Base-by-base conservation (phyloP, 176 grass and related monocot species). In the Otatea glauca region DNA sequence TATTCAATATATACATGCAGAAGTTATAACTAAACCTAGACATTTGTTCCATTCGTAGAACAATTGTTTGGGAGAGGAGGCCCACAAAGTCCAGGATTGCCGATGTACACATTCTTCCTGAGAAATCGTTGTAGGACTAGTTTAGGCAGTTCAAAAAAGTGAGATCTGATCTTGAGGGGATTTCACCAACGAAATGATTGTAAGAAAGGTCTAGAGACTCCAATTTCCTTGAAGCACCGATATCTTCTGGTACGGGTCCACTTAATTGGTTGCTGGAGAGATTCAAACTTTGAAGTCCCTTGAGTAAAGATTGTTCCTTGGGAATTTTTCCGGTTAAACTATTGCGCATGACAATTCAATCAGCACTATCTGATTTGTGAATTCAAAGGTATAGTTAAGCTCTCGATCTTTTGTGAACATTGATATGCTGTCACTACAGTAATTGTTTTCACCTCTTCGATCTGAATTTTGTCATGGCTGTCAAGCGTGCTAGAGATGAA, bases 81-180 rank as follows among this genome's bases (percentile, higher is more conserved):
- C 37, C 71, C 59, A 39, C 82, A 76, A 7, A 84, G 81, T 1
- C 38, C 44, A 17, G 24, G 70, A 8, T 84, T 84, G 18, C 81
- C 70, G 13, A 68, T 41, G 34, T 68, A 67, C 5, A n/a, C n/a
- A n/a, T 84, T 34, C 5, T 68, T 72, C 91, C 91, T 20, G 64
- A 70, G 7, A 94, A 56, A 39, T 79, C 39, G 25, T 88, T 93
- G 13, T 86, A 65, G 1, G 83, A 77, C 24, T 86, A 48, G 45
- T 84, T 84, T 2, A 84, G 61, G 0, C 71, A 42, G 3, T 71
- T 86, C 88, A 61, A 58, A 6, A 65, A 71, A 38, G 58, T 24
- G 3, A 86, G 38, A 9, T 70, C 25, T 4, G 74, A 60, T 15
- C 61, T 54, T 44, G 41, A 37, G 6, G 68, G 81, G 10, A 83